Evolutionary conservation across 305 asterid genomes (phyloP).

Genomic region (Petunia hybrid): DNA sequence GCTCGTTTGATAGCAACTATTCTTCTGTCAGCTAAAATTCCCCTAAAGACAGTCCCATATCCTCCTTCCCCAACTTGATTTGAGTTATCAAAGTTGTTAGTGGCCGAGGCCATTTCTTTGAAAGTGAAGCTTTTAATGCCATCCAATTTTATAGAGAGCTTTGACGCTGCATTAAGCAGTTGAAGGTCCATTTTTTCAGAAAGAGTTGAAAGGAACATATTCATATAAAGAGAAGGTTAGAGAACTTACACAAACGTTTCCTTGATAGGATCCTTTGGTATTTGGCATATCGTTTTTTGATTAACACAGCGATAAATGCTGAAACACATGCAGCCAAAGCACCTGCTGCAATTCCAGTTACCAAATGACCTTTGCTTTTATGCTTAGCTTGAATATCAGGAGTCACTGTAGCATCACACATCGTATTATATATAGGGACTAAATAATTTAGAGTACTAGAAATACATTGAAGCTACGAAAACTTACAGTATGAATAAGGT

Average conservation of each 20-base stretch:
- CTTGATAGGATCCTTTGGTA: constrained; percentile 40
- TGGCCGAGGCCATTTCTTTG: constrained; percentile 53
- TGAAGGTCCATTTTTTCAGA: neutral
- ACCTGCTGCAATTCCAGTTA: constrained; percentile 39
- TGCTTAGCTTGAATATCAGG: constrained; percentile 36
- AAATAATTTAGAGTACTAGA: neutral
- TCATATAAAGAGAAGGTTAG: neutral
- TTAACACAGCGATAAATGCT: constrained; percentile 37
- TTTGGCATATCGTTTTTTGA: constrained; percentile 42
- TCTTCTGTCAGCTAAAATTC: constrained; percentile 47
- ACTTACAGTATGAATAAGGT: constrained; percentile 54
- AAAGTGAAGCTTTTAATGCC: constrained; percentile 52
- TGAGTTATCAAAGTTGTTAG: constrained; percentile 45
- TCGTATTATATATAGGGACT: neutral
- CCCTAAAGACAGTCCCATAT: constrained; percentile 54
- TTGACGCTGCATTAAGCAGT: constrained; percentile 48
- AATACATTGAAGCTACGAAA: neutral
- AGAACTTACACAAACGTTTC: constrained; percentile 44
- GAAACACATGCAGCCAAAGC: constrained; percentile 41
- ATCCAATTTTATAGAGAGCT: constrained; percentile 51
- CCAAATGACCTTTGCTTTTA: constrained; percentile 41
- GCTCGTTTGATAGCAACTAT: constrained; percentile 60
- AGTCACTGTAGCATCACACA: constrained; percentile 46
- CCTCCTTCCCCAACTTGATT: constrained; percentile 63
- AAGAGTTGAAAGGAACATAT: constrained; percentile 7